Evolutionary conservation across 768 basidiomycete species (phyloP).

Genomic region (Leccinum variicolor): DNA sequence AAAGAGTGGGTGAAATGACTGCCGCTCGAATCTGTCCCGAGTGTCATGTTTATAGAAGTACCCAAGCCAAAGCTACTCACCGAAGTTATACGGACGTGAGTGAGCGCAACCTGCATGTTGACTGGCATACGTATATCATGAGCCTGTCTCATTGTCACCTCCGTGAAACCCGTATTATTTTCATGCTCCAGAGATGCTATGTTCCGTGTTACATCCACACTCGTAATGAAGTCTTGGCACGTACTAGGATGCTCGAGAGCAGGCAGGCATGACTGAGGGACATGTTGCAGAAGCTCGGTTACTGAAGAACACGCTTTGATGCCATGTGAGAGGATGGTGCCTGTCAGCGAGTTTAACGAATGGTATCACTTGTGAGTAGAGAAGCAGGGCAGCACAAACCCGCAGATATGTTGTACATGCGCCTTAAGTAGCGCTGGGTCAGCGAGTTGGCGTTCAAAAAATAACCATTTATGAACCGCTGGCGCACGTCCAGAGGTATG

Average conservation of each 20-base stretch:
- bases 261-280: constrained; percentile 46
- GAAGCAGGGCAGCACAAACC: constrained; percentile 30
- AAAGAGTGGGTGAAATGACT: constrained; percentile 61
- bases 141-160: constrained; percentile 64
- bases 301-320: constrained; percentile 65
- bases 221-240: constrained; percentile 14
- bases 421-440: constrained; percentile 70
- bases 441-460: constrained; percentile 72
- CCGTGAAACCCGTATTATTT: constrained; percentile 45
- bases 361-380: neutral
- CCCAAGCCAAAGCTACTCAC: constrained; percentile 39
- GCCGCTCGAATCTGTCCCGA: constrained; percentile 59
- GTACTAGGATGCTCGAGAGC: constrained; percentile 55
- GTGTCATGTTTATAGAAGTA: constrained; percentile 3
- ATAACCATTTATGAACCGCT: constrained; percentile 56
- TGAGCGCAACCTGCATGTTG: constrained; percentile 57
- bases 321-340: constrained; percentile 47
- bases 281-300: constrained; percentile 52
- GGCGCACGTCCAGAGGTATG: constrained; percentile 65
- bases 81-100: constrained; percentile 75
- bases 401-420: constrained; percentile 67
- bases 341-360: constrained; percentile 28
- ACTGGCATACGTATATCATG: constrained; percentile 73
- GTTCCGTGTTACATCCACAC: constrained; percentile 10
- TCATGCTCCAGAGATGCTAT: constrained; percentile 66